Evolutionary conservation across 2,329 filamentous ascomycete species (phyloP).

Genomic region (Pseudogymnoascus destructans): DNA sequence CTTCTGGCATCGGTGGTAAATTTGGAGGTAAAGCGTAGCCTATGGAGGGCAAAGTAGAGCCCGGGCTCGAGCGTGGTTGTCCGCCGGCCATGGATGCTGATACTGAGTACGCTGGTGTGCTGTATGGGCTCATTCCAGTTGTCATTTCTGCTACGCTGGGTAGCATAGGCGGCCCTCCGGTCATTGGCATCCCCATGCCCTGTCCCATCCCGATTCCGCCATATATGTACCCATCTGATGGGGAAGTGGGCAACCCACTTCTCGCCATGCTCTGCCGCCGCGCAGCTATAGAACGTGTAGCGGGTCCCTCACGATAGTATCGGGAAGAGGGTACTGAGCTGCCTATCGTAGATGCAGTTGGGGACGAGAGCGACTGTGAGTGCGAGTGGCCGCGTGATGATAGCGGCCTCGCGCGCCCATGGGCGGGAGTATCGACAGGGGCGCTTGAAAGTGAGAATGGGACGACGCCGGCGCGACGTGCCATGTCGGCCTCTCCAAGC

Average conservation of each 20-base stretch:
- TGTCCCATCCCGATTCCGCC: slow-evolving; percentile 15
- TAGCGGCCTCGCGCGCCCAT: slow-evolving; percentile 31
- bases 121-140: slow-evolving; percentile 48
- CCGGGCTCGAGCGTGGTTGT: slow-evolving; percentile 29
- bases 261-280: slow-evolving; percentile 25
- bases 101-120: slow-evolving; percentile 40
- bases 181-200: slow-evolving; percentile 19
- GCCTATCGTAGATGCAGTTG: slow-evolving; percentile 16
- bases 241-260: slow-evolving; percentile 25
- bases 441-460: slow-evolving; percentile 62
- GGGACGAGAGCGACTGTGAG: slow-evolving; percentile 14
- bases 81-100: slow-evolving; percentile 19
- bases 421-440: slow-evolving; percentile 33
- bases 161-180: slow-evolving; percentile 30
- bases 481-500: slow-evolving; percentile 87
- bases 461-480: slow-evolving; percentile 73
- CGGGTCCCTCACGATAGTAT: background rate
- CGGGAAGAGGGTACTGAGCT: background rate
- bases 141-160: slow-evolving; percentile 51
- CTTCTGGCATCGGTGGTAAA: slow-evolving; percentile 1
- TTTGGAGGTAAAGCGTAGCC: slow-evolving; percentile 12
- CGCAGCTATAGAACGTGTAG: slow-evolving; percentile 21
- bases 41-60: slow-evolving; percentile 27
- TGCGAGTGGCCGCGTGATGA: slow-evolving; percentile 25
- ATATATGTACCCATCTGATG: slow-evolving; percentile 2